phyloP scores from a whole-genome alignment of 2,329 filamentous ascomycete species.

The Cadophora sp. region DNA sequence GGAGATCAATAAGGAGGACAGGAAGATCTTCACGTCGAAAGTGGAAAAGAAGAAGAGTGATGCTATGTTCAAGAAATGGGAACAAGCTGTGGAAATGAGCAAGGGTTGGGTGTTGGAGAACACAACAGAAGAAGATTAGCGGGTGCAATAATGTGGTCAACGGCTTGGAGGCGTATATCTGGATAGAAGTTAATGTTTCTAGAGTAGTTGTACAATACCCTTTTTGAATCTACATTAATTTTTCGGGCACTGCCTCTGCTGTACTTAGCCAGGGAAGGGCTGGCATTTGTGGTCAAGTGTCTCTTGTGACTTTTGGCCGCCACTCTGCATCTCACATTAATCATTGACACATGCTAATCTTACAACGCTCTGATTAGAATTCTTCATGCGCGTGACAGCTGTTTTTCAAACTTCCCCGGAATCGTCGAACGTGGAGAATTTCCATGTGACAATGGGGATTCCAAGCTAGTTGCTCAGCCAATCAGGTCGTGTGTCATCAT shows the following conservation, averaged over 20 bases:
- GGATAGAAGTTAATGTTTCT: not conserved
- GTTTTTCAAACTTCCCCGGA: conserved; percentile 18
- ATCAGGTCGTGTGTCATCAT: conserved; percentile 9
- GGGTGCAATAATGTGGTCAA: not conserved
- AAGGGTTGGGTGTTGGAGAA: conserved; percentile 65
- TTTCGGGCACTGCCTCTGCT: not conserved
- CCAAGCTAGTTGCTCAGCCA: conserved; percentile 8
- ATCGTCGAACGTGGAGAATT: conserved; percentile 11
- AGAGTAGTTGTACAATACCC: conserved; percentile 7
- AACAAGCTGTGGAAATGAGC: conserved; percentile 80
- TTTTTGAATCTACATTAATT: not conserved
- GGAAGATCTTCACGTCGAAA: conserved; percentile 71
- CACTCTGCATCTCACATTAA: not conserved
- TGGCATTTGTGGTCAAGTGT: not conserved
- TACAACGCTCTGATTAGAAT: conserved; percentile 1
- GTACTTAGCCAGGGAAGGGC: no score
- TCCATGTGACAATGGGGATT: conserved; percentile 18
- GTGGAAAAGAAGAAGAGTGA: conserved; percentile 65
- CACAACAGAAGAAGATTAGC: conserved; percentile 15
- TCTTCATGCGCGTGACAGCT: conserved; percentile 16
- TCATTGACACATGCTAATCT: conserved; percentile 21
- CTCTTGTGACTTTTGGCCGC: conserved; percentile 10
- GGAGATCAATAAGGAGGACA: conserved; percentile 72
- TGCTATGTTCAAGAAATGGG: conserved; percentile 74
- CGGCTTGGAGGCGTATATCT: not conserved